Percentiles rank a stretch among this genome's conserved stretches.
These are phyloP conservation scores for Calendula officinalis DNA, from an alignment of 129 eudicot species.

Conservation along the genomic window DNA sequence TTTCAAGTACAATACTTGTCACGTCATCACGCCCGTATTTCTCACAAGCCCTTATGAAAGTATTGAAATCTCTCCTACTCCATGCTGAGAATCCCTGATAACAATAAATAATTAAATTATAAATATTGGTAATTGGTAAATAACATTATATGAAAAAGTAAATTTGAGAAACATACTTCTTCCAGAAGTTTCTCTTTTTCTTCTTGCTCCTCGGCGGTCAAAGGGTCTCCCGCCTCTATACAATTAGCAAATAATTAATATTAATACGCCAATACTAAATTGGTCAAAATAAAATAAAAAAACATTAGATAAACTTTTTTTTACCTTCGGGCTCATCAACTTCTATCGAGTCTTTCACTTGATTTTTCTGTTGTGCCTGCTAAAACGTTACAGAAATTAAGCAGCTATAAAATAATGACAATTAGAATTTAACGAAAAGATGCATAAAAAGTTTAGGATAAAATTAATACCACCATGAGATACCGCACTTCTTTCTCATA, in stretches of 20 bases:
- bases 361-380: constrained; percentile 85
- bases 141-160: too few species aligned
- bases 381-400: constrained; percentile 5
- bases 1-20: constrained; percentile 76
- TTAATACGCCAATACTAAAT: neutral
- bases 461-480: constrained; percentile 67
- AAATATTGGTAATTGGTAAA: too few species aligned
- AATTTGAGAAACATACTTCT: constrained; percentile 47
- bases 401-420: neutral
- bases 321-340: constrained; percentile 97
- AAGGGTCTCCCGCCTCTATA: constrained; percentile 80
- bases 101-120: neutral
- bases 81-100: constrained; percentile 86
- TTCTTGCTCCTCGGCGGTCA: constrained; percentile 98
- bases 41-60: constrained; percentile 96
- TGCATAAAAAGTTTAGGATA: neutral
- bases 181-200: constrained; percentile 85
- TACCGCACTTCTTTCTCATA: constrained; percentile 99
- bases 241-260: constrained; percentile 14
- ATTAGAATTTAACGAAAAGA: neutral
- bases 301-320: neutral
- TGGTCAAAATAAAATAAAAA: neutral
- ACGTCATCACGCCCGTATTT: constrained; percentile 86
- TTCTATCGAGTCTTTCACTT: constrained; percentile 81
- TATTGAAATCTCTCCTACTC: constrained; percentile 90